Percentiles rank a stretch among this genome's conserved stretches.
phyloP scores from a whole-genome alignment of 257 asterid species.

The Solanum clarkiae region DNA sequence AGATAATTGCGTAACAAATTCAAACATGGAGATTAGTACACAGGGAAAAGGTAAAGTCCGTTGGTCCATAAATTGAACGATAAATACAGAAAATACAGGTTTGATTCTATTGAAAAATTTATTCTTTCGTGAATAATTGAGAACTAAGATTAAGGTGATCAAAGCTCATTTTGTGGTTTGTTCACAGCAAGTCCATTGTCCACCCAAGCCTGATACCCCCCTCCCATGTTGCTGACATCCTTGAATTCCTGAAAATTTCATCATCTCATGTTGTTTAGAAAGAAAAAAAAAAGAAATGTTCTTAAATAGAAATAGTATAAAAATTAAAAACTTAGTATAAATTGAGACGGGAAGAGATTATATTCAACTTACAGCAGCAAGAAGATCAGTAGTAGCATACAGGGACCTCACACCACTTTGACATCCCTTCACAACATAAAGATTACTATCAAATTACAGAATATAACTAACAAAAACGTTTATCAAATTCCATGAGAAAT shows the following conservation, averaged over 20 bases:
- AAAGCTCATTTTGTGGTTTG: conserved; percentile 24
- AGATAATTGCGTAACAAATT: no score
- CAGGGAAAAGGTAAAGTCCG: background rate
- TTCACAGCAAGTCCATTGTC: conserved; percentile 34
- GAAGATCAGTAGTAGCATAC: conserved; percentile 62
- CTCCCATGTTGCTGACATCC: conserved; percentile 62
- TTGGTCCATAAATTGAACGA: background rate
- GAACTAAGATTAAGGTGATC: background rate
- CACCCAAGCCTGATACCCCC: conserved; percentile 62
- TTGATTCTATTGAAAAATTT: background rate
- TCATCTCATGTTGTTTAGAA: background rate
- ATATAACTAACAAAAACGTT: background rate
- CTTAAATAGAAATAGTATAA: background rate
- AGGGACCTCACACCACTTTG: conserved; percentile 76
- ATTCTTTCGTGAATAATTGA: background rate
- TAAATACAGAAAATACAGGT: background rate
- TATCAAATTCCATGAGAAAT: background rate
- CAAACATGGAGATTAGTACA: background rate
- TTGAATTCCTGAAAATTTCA: conserved; percentile 40
- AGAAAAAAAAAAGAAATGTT: background rate
- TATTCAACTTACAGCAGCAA: conserved; percentile 39
- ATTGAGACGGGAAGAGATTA: no score
- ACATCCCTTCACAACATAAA: conserved; percentile 44
- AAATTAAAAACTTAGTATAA: background rate
- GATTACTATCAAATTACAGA: background rate